Evolutionary conservation across 2,329 filamentous ascomycete species (phyloP), one percentile per base, ranked within the genome.

Genomic region (Beauveria sp.): DNA sequence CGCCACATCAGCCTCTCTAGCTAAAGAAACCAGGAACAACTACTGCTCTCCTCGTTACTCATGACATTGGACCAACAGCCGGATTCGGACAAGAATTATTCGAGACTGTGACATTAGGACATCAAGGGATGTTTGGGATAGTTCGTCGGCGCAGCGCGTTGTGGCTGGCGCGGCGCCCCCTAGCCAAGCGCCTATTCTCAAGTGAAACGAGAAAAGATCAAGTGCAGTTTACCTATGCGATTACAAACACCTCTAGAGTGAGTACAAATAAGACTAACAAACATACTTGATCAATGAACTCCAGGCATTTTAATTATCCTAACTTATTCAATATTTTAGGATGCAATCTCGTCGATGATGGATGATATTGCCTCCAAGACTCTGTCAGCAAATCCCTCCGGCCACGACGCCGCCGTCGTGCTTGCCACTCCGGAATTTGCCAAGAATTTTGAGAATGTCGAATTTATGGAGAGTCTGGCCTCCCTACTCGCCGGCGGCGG

Each of bases 381-480:
- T 48, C 61, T 69, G 31, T 57, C 74, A 28, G 52, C 66, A 40
- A 75, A 74, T 31, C 64, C 68, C 28, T 54, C 63, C n/a, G 63
- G 63, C 12, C 71, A 74, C 46, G 66, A 80, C 65, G 78, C 77
- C 7, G 77, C 78, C 18, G 76, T 83, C 24, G 72, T 86, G 20
- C 72, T 86, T 10, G 77, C 77, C 20, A 83, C 82, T 22, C 77
- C 75, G 26, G 69, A 76, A 18, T 77, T 83, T 58, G 75, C 80
- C n/a, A 71, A 71, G 12, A 79, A 77, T 72, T 69, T 85, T 3
- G 75, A 79, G 9, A 76, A 83, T 61, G 67, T 71, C 28, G 65
- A 52, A 0, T 79, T 82, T 63, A 75, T 81, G 69, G 51, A 56
- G 16, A 67, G 74, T 6, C 75, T 84, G 55, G 75, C 78, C 12